phyloP scores from a whole-genome alignment of 495 filamentous ascomycete genomes.

The Xylaria longipes region DNA sequence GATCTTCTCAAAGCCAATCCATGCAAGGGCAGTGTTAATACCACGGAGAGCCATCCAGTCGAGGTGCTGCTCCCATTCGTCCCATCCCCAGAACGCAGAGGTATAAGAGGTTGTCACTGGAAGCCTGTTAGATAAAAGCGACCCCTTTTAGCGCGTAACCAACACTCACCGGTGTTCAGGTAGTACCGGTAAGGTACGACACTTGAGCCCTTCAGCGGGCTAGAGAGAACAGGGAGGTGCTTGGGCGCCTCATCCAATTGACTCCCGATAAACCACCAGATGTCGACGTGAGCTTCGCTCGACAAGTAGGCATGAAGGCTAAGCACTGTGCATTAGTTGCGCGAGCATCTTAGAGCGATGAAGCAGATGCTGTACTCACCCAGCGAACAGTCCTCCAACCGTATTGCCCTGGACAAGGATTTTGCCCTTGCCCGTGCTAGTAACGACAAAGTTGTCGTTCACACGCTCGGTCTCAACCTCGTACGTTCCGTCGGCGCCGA shows the following conservation, averaged over 20 bases:
- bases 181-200: constrained; percentile 62
- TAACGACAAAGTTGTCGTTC: constrained; percentile 54
- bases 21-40: constrained; percentile 60
- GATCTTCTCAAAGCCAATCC: constrained; percentile 61
- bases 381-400: constrained; percentile 53
- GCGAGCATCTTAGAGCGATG: background rate
- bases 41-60: constrained; percentile 63
- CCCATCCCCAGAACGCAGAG: constrained; percentile 59
- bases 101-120: constrained; percentile 63
- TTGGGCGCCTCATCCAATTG: constrained; percentile 41
- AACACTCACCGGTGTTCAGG: constrained; percentile 52
- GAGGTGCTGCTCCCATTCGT: constrained; percentile 60
- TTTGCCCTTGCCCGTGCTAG: constrained; percentile 44
- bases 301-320: constrained; percentile 59
- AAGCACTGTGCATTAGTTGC: background rate
- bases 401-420: constrained; percentile 55
- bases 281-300: constrained; percentile 56
- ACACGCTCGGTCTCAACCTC: constrained; percentile 13
- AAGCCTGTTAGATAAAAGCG: constrained; percentile 19
- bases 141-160: background rate
- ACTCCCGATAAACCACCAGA: constrained; percentile 57
- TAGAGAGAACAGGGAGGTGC: constrained; percentile 39
- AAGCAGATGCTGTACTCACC: constrained; percentile 37
- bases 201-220: constrained; percentile 39
- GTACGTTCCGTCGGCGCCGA: constrained; percentile 21